Evolutionary conservation across 2,329 filamentous ascomycete genomes (phyloP), one percentile per base, ranked within the genome.

Genomic region (Claviceps paspali): DNA sequence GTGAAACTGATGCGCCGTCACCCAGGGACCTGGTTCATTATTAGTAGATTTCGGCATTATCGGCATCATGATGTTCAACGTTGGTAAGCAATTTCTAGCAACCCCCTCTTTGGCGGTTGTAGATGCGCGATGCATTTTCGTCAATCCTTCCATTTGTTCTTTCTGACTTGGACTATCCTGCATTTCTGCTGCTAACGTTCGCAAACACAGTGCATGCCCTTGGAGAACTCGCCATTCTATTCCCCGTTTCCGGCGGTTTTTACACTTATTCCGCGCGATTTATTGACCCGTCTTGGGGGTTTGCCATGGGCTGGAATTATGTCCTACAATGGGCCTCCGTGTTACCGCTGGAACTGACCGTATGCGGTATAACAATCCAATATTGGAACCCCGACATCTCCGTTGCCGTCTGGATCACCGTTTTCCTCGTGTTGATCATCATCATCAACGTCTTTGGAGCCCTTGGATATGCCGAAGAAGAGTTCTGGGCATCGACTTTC

Each of bases 61-160:
- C 40, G 70, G 71, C 49, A 41, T 69, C 46, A 73, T 75, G 69
- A 68, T 76, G 54, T 69, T 74, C 48, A 70, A 72, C 45, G 71
- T 73, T 33, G 55, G 55, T 57, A 48, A 40, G 48, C 44, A 22
- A 38, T 29, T 18, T 23, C 15, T n/a, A n/a, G n/a, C n/a, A n/a
- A n/a, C n/a, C n/a, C n/a, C n/a, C n/a, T n/a, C 17, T 7, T 5
- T 10, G 3, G 15, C 12, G 12, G 6, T 33, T 17, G 14, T 14
- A 7, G 5, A 15, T 22, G 11, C 12, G 12, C 18, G 12, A 3
- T 12, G 19, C 15, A 11, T 14, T 5, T 9, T 17, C 10, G 4
- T 14, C 19, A 3, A 24, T 19, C 3, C 3, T 33, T 10, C n/a
- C 28, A 14, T 23, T 22, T 28, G 11, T 3, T 30, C 15, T 21